phyloP scores from a whole-genome alignment of 768 basidiomycete genomes.

The Calvatia gigantea region DNA sequence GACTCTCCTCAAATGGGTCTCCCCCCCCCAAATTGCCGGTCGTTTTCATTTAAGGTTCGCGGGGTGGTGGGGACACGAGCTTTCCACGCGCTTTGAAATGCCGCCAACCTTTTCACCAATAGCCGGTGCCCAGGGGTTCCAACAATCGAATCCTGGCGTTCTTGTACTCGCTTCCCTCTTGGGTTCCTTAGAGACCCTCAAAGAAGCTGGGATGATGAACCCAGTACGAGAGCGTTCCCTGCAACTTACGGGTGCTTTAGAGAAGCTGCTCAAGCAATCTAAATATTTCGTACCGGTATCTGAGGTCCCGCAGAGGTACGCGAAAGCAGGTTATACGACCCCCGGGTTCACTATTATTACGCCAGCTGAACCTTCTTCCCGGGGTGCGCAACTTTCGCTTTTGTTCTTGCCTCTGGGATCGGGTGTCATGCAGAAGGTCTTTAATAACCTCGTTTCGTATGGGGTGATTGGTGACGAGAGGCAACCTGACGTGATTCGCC shows the following conservation, averaged over 20 bases:
- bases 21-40: not conserved
- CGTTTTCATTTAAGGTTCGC: slow-evolving; percentile 53
- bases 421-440: slow-evolving; percentile 69
- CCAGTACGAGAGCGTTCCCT: slow-evolving; percentile 68
- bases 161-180: slow-evolving; percentile 76
- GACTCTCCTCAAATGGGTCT: not conserved
- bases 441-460: slow-evolving; percentile 49
- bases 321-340: slow-evolving; percentile 12
- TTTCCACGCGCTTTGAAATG: slow-evolving; percentile 88
- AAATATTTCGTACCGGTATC: slow-evolving; percentile 56
- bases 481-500: slow-evolving; percentile 86
- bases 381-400: slow-evolving; percentile 89
- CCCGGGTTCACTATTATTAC: slow-evolving; percentile 91
- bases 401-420: slow-evolving; percentile 65
- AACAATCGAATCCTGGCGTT: slow-evolving; percentile 92
- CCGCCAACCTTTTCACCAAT: slow-evolving; percentile 78
- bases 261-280: slow-evolving; percentile 56
- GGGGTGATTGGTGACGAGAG: slow-evolving; percentile 94
- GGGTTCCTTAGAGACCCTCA: slow-evolving; percentile 79
- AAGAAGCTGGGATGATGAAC: slow-evolving; percentile 71
- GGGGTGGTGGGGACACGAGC: slow-evolving; percentile 98
- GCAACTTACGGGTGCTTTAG: slow-evolving; percentile 68
- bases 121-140: slow-evolving; percentile 90
- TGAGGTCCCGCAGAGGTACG: slow-evolving; percentile 21
- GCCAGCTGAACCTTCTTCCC: slow-evolving; percentile 56